Conservation (phyloP, 2,329 filamentous ascomycete species). For the Xylariomycetidae sp. region DNA sequence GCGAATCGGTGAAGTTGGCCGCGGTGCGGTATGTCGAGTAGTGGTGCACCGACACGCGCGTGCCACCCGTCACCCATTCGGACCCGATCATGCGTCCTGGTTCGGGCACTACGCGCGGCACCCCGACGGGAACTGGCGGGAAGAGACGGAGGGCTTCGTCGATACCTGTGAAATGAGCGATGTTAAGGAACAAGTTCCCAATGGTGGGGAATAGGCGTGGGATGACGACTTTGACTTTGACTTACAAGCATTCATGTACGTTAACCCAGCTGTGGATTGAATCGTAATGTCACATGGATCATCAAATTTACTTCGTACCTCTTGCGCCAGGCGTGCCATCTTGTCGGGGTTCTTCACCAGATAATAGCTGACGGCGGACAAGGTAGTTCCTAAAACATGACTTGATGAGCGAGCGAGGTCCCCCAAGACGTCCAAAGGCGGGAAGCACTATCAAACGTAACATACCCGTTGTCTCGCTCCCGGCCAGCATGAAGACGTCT, state of each 20-base stretch:
- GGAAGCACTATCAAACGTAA: neutral
- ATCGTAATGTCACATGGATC: neutral
- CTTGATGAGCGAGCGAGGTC: neutral
- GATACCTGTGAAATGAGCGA: neutral
- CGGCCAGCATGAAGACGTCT: constrained; percentile 16
- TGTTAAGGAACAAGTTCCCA: neutral
- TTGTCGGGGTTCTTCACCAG: constrained; percentile 1
- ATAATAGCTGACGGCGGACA: constrained; percentile 1
- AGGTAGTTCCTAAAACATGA: neutral
- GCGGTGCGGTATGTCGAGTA: neutral
- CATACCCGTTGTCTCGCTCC: constrained; percentile 25
- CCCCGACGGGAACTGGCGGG: constrained; percentile 2
- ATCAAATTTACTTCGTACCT: neutral
- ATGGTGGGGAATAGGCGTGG: no score
- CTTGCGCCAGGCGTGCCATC: neutral
- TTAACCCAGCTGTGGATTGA: neutral
- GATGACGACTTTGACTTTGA: neutral
- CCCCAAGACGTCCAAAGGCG: no score
- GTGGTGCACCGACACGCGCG: neutral
- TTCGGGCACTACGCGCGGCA: constrained; percentile 1
- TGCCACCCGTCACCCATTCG: constrained; percentile 1
- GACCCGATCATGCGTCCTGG: neutral
- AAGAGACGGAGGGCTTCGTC: constrained; percentile 1
- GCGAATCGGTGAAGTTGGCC: neutral
- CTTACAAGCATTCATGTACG: neutral